Evolutionary conservation across 208 protist genomes (phyloP).

Genomic region (Naegleria lovaniensis): DNA sequence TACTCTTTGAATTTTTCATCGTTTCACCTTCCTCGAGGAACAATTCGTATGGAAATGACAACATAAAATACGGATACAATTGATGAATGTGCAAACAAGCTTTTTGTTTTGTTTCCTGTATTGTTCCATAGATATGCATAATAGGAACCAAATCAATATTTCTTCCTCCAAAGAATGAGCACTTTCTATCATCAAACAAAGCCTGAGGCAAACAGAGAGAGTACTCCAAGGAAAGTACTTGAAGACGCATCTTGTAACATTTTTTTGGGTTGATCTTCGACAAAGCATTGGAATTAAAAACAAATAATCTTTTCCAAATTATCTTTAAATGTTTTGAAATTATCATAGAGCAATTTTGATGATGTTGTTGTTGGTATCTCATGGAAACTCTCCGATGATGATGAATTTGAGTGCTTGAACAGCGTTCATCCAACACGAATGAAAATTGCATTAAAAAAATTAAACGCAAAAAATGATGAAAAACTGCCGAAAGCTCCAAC

Average conservation of each 20-base stretch:
- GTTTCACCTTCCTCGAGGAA: not conserved
- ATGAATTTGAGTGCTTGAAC: no score
- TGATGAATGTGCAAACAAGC: slow-evolving; percentile 22
- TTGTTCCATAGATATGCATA: not conserved
- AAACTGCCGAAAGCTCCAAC: not conserved
- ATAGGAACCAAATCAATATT: not conserved
- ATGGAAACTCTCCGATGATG: no score
- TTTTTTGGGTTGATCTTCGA: no score
- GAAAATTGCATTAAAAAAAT: not conserved
- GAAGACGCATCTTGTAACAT: not conserved
- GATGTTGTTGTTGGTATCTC: no score
- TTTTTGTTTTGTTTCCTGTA: not conserved
- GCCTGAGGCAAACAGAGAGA: not conserved
- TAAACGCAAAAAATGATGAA: not conserved
- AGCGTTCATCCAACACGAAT: no score
- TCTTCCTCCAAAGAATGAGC: not conserved
- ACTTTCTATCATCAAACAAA: not conserved
- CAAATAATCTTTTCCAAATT: no score
- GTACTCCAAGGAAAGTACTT: not conserved
- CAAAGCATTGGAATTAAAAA: no score
- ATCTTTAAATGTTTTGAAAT: no score
- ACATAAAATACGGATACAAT: not conserved
- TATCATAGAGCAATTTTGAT: no score
- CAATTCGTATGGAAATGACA: not conserved
- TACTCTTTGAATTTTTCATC: not conserved